Evolutionary conservation across 1,284 basidiomycete species (phyloP).

Genomic region (Xanthoconium separans): DNA sequence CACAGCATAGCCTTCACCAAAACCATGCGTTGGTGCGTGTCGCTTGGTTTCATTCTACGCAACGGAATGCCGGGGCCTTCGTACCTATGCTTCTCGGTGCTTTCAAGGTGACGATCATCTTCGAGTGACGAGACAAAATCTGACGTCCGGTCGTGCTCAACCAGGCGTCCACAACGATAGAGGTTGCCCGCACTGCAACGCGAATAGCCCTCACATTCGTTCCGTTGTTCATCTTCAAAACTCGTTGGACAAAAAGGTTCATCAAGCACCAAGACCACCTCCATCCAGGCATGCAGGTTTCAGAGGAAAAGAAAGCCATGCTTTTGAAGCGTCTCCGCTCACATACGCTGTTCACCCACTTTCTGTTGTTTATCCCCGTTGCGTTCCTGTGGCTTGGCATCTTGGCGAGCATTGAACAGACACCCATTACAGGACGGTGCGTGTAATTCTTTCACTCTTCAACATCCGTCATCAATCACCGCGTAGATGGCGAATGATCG

Average conservation of each 20-base stretch:
- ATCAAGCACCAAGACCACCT: slow-evolving; percentile 53
- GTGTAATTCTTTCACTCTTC: slow-evolving; percentile 20
- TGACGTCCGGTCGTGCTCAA: background rate
- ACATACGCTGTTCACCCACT: slow-evolving; percentile 51
- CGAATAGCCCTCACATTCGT: slow-evolving; percentile 73
- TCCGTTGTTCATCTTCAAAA: slow-evolving; percentile 61
- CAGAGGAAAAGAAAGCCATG: slow-evolving; percentile 49
- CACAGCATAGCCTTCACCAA: slow-evolving; percentile 1
- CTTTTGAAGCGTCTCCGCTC: slow-evolving; percentile 48
- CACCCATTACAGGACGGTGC: slow-evolving; percentile 82
- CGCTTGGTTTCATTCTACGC: slow-evolving; percentile 45
- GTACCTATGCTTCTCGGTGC: slow-evolving; percentile 41
- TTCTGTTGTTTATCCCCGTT: slow-evolving; percentile 66
- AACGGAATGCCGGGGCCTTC: slow-evolving; percentile 20
- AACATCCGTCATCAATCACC: slow-evolving; percentile 3
- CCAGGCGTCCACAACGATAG: slow-evolving; percentile 58
- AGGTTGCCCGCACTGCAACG: slow-evolving; percentile 60
- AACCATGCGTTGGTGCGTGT: slow-evolving; percentile 6
- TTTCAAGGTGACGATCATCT: slow-evolving; percentile 42
- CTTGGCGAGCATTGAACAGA: slow-evolving; percentile 75
- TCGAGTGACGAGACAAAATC: background rate
- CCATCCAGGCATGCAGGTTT: slow-evolving; percentile 44
- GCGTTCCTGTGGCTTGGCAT: slow-evolving; percentile 74
- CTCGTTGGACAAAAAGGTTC: slow-evolving; percentile 47
- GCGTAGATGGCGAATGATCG: slow-evolving; percentile 76